Evolutionary conservation across 768 basidiomycete genomes (phyloP).

Genomic region (Leccinum disarticulatum): DNA sequence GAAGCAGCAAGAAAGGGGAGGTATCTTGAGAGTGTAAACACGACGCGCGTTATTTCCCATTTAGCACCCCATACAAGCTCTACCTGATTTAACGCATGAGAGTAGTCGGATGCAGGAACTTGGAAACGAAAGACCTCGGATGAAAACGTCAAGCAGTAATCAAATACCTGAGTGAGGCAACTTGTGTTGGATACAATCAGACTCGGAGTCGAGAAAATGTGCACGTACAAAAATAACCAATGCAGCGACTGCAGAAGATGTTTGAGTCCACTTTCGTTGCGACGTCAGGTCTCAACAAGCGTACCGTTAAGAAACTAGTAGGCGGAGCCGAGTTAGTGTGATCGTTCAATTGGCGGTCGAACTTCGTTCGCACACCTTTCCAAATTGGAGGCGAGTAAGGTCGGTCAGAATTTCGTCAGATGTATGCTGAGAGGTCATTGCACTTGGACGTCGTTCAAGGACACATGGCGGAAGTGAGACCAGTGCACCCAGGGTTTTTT

Average conservation of each 20-base stretch:
- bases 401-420: conserved; percentile 8
- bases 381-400: conserved; percentile 20
- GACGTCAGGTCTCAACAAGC: background rate
- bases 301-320: conserved; percentile 22
- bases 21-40: conserved; percentile 31
- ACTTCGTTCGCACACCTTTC: conserved; percentile 15
- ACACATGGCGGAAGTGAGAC: background rate
- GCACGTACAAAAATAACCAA: conserved; percentile 18
- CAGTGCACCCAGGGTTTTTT: too few relatives aligned
- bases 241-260: conserved; percentile 17
- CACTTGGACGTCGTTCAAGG: background rate
- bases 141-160: conserved; percentile 26
- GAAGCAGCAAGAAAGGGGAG: conserved; percentile 22
- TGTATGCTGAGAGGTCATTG: conserved; percentile 10
- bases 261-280: background rate
- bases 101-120: background rate
- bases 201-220: background rate
- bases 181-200: background rate
- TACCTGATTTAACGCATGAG: conserved; percentile 11
- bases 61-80: conserved; percentile 23
- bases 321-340: background rate
- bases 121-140: conserved; percentile 16
- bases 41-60: conserved; percentile 22
- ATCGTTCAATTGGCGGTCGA: background rate
- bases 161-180: conserved; percentile 10